Conservation (phyloP, 2,329 filamentous ascomycete genomes). For the Calonectria montana region DNA sequence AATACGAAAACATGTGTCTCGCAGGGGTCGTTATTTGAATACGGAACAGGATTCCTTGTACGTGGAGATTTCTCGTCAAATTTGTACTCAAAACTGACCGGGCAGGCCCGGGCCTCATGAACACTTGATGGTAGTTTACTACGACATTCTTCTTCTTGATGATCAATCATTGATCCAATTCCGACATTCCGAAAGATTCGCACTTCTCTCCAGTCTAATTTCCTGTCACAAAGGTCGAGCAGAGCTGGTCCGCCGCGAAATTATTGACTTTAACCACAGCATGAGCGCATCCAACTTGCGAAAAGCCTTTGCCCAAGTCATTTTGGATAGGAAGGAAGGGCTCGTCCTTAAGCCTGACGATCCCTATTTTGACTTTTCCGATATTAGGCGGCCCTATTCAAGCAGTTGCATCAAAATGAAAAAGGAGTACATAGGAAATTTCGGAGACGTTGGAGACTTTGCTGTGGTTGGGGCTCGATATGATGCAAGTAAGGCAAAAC, state of each 20-base stretch:
- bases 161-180: conserved; percentile 61
- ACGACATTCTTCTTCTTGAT: conserved; percentile 67
- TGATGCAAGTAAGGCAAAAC: conserved; percentile 70
- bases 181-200: conserved; percentile 69
- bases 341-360: conserved; percentile 84
- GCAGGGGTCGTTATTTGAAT: conserved; percentile 77
- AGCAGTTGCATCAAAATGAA: conserved; percentile 83
- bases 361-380: conserved; percentile 75
- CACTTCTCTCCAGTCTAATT: conserved; percentile 67
- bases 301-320: conserved; percentile 74
- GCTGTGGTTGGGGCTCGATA: conserved; percentile 81
- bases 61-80: conserved; percentile 15
- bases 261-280: conserved; percentile 72
- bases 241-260: conserved; percentile 73
- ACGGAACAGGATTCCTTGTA: conserved; percentile 76
- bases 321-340: conserved; percentile 78
- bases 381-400: conserved; percentile 49
- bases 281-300: conserved; percentile 67
- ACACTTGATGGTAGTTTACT: conserved; percentile 72
- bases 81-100: conserved; percentile 30
- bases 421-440: conserved; percentile 81
- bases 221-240: conserved; percentile 68
- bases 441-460: conserved; percentile 88
- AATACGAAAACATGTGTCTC: conserved; percentile 81
- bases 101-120: conserved; percentile 61